Evolutionary conservation across 2,329 filamentous ascomycete species (phyloP), one percentile per base, ranked within the genome.

Genomic region (Lasiodiplodia sp.): DNA sequence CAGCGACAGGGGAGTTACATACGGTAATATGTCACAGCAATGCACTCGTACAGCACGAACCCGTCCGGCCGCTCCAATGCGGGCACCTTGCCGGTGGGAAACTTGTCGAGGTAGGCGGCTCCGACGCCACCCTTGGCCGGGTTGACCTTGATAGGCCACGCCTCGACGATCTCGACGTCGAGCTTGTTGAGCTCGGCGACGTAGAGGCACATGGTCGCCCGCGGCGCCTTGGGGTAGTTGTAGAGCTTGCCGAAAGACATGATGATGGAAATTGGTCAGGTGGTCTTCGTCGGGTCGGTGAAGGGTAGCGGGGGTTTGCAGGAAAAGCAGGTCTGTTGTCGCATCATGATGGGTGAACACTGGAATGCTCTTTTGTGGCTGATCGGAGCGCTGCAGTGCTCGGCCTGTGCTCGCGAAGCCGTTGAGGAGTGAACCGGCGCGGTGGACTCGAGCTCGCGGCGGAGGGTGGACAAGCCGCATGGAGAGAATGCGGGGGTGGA

Each of bases 11-110:
- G 25, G 25, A 28, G 31, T 34, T 14, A 34, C 58, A 10, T 18
- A 62, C 58, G 40, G 74, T 83, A 85, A 44, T 75, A 75, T 10
- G 78, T 77, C 71, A 87, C 86, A 55, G 85, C 84, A 34, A 79
- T 78, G 49, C 79, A 78, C 71, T 86, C 85, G 68, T 80, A 73
- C 28, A 87, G 58, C 70, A 71, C 74, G 73, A 84, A 81, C 49
- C 84, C 84, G 71, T 86, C 83, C 18, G 83, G 77, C 25, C 78
- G 78, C 72, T 84, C 82, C 60, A 87, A 81, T 47, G 80, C 80
- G 11, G 85, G 85, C 8, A 86, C 81, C 73, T 86, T 87, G 72
- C 84, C 84, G 52, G 84, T 73, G 8, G 85, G 83, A 76, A 86
- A 87, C 71, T 86, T 86, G 75, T 81, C 68, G 14, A 83, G 75